Evolutionary conservation across 257 asterid genomes (phyloP), one percentile per base, ranked within the genome.

Genomic region (Plectranthus barbatus): DNA sequence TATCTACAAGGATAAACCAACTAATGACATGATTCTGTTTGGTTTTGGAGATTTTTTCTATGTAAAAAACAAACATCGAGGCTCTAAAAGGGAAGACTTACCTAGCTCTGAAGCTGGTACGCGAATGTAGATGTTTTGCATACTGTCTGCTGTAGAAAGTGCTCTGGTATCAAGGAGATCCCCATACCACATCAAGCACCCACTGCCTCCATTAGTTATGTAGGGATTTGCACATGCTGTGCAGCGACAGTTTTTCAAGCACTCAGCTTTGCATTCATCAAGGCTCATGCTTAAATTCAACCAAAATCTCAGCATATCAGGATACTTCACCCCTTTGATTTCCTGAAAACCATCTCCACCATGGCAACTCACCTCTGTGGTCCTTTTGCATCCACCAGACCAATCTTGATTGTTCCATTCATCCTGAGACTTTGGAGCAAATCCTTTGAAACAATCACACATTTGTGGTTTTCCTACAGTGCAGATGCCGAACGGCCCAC

Each of bases 401-500:
- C 76, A 78, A 54, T 59, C 82, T 6, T 64, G 71, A 37, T 21
- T 11, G 13, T 42, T 71, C 83, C 80, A 78, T 0, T 44, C 69
- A 0, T 19, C 2, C 2, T 0, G 61, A 0, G 6, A 39, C 31
- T 44, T 63, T 0, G 83, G 73, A 6, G 52, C 37, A 19, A 62
- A 74, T 2, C 78, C 80, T 49, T 9, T 64, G 0, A 75, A 50
- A 42, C 83, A 79, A 56, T 44, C 55, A 1, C 84, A 79, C 13
- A 0, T 20, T 0, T 12, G 13, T n/a, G 34, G 8, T 9, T 15
- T 39, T 7, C 57, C 73, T 7, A 37, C 36, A 0, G 29, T 68
- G 51, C 84, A 79, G 14, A 78, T 9, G 1, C 59, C 58, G 14
- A 70, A 45, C 9, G 76, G 78, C 7, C 83, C 83, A 21, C 83